Evolutionary conservation across 805 yeast species (phyloP), one percentile per base, ranked within the genome.

Genomic region (Ogataea saltuana): DNA sequence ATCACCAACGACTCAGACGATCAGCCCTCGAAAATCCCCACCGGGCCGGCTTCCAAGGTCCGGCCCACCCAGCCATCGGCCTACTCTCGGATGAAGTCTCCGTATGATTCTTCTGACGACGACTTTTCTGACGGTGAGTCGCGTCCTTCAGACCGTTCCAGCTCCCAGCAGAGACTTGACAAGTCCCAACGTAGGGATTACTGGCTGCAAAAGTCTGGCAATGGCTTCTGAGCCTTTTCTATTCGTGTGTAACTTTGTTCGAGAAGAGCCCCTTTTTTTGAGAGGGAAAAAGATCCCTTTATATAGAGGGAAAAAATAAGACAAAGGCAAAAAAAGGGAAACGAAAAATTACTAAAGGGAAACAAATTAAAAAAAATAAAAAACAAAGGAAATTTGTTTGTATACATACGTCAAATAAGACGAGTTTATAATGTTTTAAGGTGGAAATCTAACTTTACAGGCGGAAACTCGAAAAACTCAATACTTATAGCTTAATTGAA

Each of bases 201-300:
- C 46, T 70, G 74, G 75, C 39, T 61, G n/a, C 62, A 61, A 44
- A 70, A 70, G 39, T 49, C 56, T 10, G 63, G 63, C n/a, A 51
- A 49, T 21, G 33, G 44, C 2, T 54, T 53, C 21, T 56, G 33
- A 37, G 16, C n/a, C n/a, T n/a, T n/a, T n/a, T n/a, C n/a, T n/a
- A n/a, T n/a, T n/a, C n/a, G n/a, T n/a, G n/a, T n/a, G n/a, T n/a
- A n/a, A n/a, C n/a, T n/a, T n/a, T n/a, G n/a, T n/a, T n/a, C n/a
- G 29, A 22, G 25, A 25, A 4, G n/a, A 25, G 4, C 6, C 7
- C 26, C n/a, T 22, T 10, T 22, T 7, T 11, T 13, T 13, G 11
- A n/a, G 11, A 6, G 25, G 19, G 12, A 17, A 32, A 16, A 29
- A 13, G 32, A 13, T 23, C 9, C 12, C n/a, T 29, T 9, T 4